Conservation (phyloP, 163 green algal genomes). For the Chlamydomonas reinhardtii region DNA sequence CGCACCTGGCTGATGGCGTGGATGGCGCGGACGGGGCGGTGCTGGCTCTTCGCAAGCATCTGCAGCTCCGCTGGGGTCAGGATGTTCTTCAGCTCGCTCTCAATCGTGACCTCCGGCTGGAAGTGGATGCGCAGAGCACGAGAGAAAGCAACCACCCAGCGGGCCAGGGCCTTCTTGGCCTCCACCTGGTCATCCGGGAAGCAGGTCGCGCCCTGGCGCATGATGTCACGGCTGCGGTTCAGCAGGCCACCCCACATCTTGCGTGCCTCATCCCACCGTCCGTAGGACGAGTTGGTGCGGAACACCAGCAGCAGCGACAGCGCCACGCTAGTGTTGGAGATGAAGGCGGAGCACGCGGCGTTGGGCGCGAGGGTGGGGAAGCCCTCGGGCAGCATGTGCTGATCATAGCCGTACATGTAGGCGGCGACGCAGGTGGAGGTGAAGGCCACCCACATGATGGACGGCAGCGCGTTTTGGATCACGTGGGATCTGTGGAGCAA, state of each 20-base stretch:
- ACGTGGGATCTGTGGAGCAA: conserved; percentile 33
- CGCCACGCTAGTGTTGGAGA: conserved; percentile 46
- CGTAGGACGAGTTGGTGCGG: conserved; percentile 74
- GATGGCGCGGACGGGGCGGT: conserved; percentile 58
- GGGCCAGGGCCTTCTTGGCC: conserved; percentile 62
- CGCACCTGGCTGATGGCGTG: conserved; percentile 53
- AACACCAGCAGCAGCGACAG: conserved; percentile 59
- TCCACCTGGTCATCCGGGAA: conserved; percentile 60
- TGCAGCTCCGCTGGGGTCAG: conserved; percentile 70
- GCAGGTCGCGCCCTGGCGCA: conserved; percentile 72
- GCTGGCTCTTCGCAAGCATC: conserved; percentile 62
- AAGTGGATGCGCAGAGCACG: conserved; percentile 76
- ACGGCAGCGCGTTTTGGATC: conserved; percentile 43
- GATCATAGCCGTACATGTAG: conserved; percentile 35
- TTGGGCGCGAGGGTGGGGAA: conserved; percentile 32
- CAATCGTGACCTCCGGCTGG: conserved; percentile 55
- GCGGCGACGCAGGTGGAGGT: conserved; percentile 35
- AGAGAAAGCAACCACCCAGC: conserved; percentile 79
- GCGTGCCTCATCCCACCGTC: conserved; percentile 84
- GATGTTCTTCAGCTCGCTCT: conserved; percentile 63
- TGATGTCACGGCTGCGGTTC: conserved; percentile 84
- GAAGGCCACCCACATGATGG: conserved; percentile 49
- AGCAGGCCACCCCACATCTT: conserved; percentile 84
- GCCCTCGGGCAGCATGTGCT: conserved; percentile 40
- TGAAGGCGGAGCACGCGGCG: conserved; percentile 38